phyloP scores from a whole-genome alignment of 2,329 filamentous ascomycete genomes.

The Cladosporium sp. region DNA sequence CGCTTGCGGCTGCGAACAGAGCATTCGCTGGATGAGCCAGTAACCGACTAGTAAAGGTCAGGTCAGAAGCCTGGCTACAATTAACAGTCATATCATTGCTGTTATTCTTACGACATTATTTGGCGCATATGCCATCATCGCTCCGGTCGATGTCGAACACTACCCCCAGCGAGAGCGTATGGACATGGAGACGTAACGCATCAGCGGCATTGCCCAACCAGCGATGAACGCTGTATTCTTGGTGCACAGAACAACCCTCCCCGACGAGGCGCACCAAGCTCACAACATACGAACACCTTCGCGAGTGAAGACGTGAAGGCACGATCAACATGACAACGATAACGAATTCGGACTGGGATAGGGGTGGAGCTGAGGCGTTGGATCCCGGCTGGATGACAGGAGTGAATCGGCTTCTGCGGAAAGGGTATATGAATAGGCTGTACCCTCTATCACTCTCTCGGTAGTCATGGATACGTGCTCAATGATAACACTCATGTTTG shows the following conservation, averaged over 20 bases:
- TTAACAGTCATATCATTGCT: too few relatives aligned
- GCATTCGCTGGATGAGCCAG: neutral
- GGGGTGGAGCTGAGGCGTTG: neutral
- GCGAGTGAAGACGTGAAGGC: neutral
- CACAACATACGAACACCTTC: neutral
- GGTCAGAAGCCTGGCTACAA: too few relatives aligned
- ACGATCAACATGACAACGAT: neutral
- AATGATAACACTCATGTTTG: neutral
- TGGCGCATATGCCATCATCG: too few relatives aligned
- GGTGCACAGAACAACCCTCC: too few relatives aligned
- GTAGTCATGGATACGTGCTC: neutral
- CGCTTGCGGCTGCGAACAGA: neutral
- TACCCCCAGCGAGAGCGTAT: too few relatives aligned
- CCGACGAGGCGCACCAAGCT: too few relatives aligned
- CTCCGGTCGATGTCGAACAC: too few relatives aligned
- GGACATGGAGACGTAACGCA: too few relatives aligned
- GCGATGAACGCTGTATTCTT: neutral
- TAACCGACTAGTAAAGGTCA: too few relatives aligned
- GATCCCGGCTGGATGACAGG: neutral
- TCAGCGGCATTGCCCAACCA: neutral
- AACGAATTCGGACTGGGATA: neutral
- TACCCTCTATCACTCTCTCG: neutral
- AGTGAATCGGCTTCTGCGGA: neutral
- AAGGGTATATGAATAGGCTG: neutral
- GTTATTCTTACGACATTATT: too few relatives aligned